Evolutionary conservation across 2,329 filamentous ascomycete genomes (phyloP).

Genomic region (Exserohilum turcica): DNA sequence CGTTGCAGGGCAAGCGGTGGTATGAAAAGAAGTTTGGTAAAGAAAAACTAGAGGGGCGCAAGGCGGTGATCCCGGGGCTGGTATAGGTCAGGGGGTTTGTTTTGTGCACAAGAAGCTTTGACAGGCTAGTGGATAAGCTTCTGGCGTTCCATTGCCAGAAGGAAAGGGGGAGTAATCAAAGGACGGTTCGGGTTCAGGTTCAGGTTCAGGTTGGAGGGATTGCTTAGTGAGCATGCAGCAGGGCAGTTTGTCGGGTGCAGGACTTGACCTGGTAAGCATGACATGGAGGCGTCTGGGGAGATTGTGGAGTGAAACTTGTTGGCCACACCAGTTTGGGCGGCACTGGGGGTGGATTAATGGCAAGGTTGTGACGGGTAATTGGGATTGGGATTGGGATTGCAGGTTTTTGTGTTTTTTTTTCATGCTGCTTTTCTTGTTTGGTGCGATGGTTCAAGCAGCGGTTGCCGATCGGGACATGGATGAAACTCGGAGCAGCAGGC

Average conservation of each 20-base stretch:
- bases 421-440: not conserved
- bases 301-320: no score
- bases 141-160: not conserved
- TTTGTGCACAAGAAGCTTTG: not conserved
- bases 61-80: conserved; percentile 71
- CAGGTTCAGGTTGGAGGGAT: not conserved
- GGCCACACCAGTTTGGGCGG: no score
- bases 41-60: conserved; percentile 75
- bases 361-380: conserved; percentile 3
- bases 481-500: not conserved
- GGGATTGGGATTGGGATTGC: not conserved
- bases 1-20: conserved; percentile 80
- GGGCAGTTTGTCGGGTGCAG: not conserved
- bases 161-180: not conserved
- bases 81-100: conserved; percentile 43
- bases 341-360: no score
- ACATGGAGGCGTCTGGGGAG: not conserved
- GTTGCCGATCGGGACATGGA: not conserved
- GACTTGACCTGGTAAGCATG: conserved; percentile 20
- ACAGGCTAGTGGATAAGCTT: conserved; percentile 4
- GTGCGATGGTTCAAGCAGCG: not conserved
- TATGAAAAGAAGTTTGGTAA: conserved; percentile 87
- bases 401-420: not conserved
- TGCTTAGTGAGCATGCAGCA: not conserved
- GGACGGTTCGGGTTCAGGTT: no score